A percentile compares a stretch with the other conserved stretches of the same genome.
These are phyloP conservation scores for Chaetothyriales sp. DNA, from an alignment of 2,329 filamentous ascomycete species.

Conservation along the genomic window DNA sequence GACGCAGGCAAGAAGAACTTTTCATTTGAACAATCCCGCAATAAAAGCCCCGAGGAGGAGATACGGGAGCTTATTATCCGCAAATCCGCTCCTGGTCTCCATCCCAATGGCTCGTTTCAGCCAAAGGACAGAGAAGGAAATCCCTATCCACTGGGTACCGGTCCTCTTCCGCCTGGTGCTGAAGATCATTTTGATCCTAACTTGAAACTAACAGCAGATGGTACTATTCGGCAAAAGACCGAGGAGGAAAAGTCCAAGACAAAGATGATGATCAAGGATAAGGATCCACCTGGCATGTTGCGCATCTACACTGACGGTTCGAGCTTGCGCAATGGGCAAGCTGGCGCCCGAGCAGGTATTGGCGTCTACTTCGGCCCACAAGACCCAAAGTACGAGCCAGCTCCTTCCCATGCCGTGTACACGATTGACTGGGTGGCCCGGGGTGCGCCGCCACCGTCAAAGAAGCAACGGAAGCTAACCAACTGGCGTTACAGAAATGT, in stretches of 20 bases:
- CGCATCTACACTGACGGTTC: slow-evolving; percentile 51
- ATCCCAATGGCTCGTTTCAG: slow-evolving; percentile 23
- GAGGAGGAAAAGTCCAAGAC: slow-evolving; percentile 33
- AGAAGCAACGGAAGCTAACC: slow-evolving; percentile 11
- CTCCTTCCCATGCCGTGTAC: slow-evolving; percentile 10
- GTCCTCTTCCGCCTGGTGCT: slow-evolving; percentile 39
- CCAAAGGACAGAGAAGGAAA: slow-evolving; percentile 29
- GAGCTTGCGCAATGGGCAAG: slow-evolving; percentile 42
- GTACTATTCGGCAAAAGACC: slow-evolving; percentile 41
- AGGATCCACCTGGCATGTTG: slow-evolving; percentile 35
- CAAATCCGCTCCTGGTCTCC: slow-evolving; percentile 22
- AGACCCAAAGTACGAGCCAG: slow-evolving; percentile 36
- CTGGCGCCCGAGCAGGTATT: slow-evolving; percentile 42
- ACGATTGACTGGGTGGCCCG: slow-evolving; percentile 15
- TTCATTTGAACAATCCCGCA: slow-evolving; percentile 2
- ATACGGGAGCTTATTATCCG: slow-evolving; percentile 15
- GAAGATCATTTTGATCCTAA: slow-evolving; percentile 49
- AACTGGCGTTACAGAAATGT: slow-evolving; percentile 41
- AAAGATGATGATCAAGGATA: slow-evolving; percentile 28
- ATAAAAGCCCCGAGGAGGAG: slow-evolving; percentile 13
- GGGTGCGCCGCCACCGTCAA: neutral
- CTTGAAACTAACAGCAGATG: slow-evolving; percentile 39
- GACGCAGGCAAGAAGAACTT: slow-evolving; percentile 23
- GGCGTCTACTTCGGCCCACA: slow-evolving; percentile 50
- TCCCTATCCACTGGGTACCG: slow-evolving; percentile 37